Evolutionary conservation across 176 grass and related monocot species (phyloP), one percentile per base, ranked within the genome.

Genomic region (Carex cristatella): DNA sequence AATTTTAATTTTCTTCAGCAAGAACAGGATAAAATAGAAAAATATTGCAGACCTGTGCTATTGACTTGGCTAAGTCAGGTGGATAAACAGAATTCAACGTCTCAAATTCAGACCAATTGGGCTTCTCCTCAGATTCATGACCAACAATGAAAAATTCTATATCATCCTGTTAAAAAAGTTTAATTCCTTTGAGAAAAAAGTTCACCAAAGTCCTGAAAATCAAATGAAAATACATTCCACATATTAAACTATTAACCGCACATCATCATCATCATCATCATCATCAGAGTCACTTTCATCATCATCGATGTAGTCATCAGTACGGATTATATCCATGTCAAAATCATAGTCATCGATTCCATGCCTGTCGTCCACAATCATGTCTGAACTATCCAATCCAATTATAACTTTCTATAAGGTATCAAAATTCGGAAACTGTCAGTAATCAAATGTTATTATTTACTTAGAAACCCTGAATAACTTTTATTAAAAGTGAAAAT

Each of bases 11-110:
- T 68, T 37, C 14, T 69, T 15, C 14, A 40, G 66, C 33, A 40
- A 38, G 2, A 37, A 40, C 10, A 69, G 5, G 35, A 69, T 38
- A 40, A 69, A 40, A 40, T 69, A 40, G 33, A 37, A 10, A 18
- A 38, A 18, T 11, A 80, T 15, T 49, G 10, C 80, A 37, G 84
- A 98, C 95, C 92, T 94, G 86, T 19, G 72, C 89, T 77, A 94
- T 90, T 88, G 88, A 87, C 82, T 89, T 94, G 51, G 95, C 95
- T 85, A 98, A 98, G 28, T 93, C 88, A 38, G 90, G 79, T 10
- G 95, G 95, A 85, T 94, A 90, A 63, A 91, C 92, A 61, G 86
- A 91, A 19, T 93, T 88, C 79, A 98, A 83, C 8, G 95, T 94
- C 89, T 94, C 92, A 75, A 94, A 90, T 27, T 94, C 88, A n/a